These are phyloP conservation scores for Pythium volutum DNA, from an alignment of 352 stramenopile genomes.

Conservation along the genomic window DNA sequence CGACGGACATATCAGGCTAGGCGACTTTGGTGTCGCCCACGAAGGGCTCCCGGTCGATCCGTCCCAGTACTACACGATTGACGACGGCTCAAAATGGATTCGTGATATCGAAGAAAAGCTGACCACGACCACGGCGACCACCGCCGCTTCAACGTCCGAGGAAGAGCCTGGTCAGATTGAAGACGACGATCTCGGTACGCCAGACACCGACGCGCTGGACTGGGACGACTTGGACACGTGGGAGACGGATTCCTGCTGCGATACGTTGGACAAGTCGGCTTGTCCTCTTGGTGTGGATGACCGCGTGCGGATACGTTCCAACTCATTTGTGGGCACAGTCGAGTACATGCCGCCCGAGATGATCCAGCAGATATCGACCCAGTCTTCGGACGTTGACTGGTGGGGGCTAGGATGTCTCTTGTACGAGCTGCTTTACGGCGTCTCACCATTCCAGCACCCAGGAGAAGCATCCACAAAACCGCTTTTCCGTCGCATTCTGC, in stretches of 20 bases:
- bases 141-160: neutral
- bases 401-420: constrained; percentile 73
- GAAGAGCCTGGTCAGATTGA: neutral
- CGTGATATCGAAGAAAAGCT: neutral
- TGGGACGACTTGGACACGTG: constrained; percentile 1
- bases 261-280: neutral
- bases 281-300: constrained; percentile 50
- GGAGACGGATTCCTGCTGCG: neutral
- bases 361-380: constrained; percentile 40
- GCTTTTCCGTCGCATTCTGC: constrained; percentile 59
- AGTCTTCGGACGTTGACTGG: constrained; percentile 60
- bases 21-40: constrained; percentile 30
- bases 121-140: neutral
- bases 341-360: constrained; percentile 86
- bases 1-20: constrained; percentile 29
- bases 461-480: constrained; percentile 25
- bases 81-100: neutral
- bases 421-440: constrained; percentile 73
- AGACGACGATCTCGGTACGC: neutral
- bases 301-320: constrained; percentile 63
- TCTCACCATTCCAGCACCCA: constrained; percentile 46
- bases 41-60: constrained; percentile 17
- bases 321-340: constrained; percentile 78
- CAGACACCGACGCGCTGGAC: neutral
- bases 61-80: neutral